Evolutionary conservation across 805 yeast species (phyloP), one percentile per base, ranked within the genome.

Genomic region (Saturnispora mendoncae): DNA sequence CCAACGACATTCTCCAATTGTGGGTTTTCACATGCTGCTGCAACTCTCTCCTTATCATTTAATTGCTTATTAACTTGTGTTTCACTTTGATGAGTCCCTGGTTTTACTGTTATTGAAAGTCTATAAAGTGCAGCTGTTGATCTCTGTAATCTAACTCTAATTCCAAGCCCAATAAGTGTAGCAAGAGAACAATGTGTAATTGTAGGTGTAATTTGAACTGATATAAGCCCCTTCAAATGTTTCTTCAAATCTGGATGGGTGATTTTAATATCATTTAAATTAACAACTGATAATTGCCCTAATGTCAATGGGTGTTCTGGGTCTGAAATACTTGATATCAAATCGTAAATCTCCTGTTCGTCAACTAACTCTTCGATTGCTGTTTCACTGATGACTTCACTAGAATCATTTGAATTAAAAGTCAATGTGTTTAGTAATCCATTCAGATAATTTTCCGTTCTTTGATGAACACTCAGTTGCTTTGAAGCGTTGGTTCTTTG

Each of bases 11-110:
- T 72, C 30, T 88, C 65, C 33, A 92, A 67, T 65, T 92, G 98
- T 43, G 84, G 95, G 54, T 92, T 92, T 56, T 92, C 98, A 61
- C 97, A 88, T 0, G 99, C 99, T 21, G 98, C 98, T 25, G 95
- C 94, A 0, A 92, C 97, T 47, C 99, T 69, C 62, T 92, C 99
- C 64, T 92, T 92, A 58, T 92, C 99, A 56, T 92, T 92, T 46
- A 92, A 71, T 64, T 92, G 99, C 57, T 90, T 90, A 62, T 92
- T 92, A 18, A 92, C 97, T 57, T 92, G 98, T 50, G 74, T 75
- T 58, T 92, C 98, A 56, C 95, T 84, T 60, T 92, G 97, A 58
- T 92, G 99, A 1, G 94, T 76, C 1, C 97, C 97, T 52, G 85
- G 84, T 55, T 88, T 87, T 38, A 92, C 73, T 30, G 82, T 63